Evolutionary conservation across 2,329 filamentous ascomycete genomes (phyloP), one percentile per base, ranked within the genome.

Genomic region (Thelonectria discophora): DNA sequence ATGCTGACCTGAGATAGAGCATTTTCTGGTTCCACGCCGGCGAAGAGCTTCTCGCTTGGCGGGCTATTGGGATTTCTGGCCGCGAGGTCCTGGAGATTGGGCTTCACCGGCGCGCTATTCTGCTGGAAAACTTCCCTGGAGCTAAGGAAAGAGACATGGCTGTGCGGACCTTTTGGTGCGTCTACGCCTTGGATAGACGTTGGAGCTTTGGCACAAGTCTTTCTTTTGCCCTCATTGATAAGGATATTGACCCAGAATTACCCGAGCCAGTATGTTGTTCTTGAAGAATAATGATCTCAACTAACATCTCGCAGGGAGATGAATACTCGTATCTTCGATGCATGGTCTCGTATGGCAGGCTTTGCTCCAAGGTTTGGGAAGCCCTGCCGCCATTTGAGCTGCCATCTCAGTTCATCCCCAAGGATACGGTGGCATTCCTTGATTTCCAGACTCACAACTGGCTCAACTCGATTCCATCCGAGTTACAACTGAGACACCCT

Each of bases 141-240:
- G 63, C 66, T 0, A 61, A 71, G 3, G 65, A 73, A 4, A 73
- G 76, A 0, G 68, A 72, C 1, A 48, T 73, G 5, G 79, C 79
- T 0, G 67, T 75, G 2, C 70, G 76, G 2, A 75, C 83, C 0
- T 84, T 84, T 61, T 85, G 82, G 81, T 81, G 78, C 30, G 80
- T 83, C 20, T 84, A 84, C 54, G 79, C 82, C 0, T 76, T 85
- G 0, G 82, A 84, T 53, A 78, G 81, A 1, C 78, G 82, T 18
- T 85, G 81, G 80, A 83, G 81, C 10, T 82, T 84, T 32, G 82
- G 82, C 2, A 84, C 81, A 0, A 81, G 82, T 8, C 66, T 84
- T n/a, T 81, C 82, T 0, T 84, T 83, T 64, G 78, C 78, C 0
- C 74, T 84, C 10, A 75, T 80, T 12, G 81, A 84, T 53, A 76